Base-by-base conservation (phyloP, 345 rosid genomes). In the Physaria fendleri region DNA sequence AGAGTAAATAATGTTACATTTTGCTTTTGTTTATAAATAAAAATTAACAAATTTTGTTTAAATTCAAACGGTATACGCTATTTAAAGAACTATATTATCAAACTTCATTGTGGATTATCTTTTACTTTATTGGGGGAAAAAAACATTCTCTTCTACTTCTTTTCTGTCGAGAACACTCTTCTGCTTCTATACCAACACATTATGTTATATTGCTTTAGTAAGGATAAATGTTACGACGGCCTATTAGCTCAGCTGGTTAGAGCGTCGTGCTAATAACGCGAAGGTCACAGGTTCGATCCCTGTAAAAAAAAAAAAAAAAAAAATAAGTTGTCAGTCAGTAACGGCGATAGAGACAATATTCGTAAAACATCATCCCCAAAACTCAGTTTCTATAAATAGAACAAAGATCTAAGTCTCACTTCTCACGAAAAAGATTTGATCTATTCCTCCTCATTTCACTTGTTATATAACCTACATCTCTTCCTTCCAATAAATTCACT, bases 191-290 rank as follows among this genome's bases (percentile, higher is more conserved):
- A n/a, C n/a, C n/a, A n/a, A n/a, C n/a, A n/a, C n/a, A n/a, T n/a
- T n/a, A n/a, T n/a, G n/a, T n/a, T n/a, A n/a, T n/a, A n/a, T n/a
- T n/a, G n/a, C n/a, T n/a, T n/a, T n/a, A n/a, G n/a, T n/a, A n/a
- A n/a, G n/a, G n/a, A n/a, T n/a, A n/a, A n/a, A n/a, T n/a, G n/a
- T n/a, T n/a, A n/a, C n/a, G n/a, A n/a, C n/a, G 66, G 86, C 81
- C 76, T 76, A 77, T 79, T 78, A 79, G 87, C 83, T 85, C 82
- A 82, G 92, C 1, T 82, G 91, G 97, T 89, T 82, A 85, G 83
- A 89, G 89, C 85, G 91, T 85, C 84, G 85, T 85, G 92, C 87
- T 84, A 89, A 84, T 86, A 80, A 88, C 93, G 93, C 93, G 84
- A 84, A 82, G 64, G 63, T 39, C 39, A 33, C 29, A 69, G 61